Evolutionary conservation across 257 asterid genomes (phyloP).

Genomic region (Nicotiana paniculata): DNA sequence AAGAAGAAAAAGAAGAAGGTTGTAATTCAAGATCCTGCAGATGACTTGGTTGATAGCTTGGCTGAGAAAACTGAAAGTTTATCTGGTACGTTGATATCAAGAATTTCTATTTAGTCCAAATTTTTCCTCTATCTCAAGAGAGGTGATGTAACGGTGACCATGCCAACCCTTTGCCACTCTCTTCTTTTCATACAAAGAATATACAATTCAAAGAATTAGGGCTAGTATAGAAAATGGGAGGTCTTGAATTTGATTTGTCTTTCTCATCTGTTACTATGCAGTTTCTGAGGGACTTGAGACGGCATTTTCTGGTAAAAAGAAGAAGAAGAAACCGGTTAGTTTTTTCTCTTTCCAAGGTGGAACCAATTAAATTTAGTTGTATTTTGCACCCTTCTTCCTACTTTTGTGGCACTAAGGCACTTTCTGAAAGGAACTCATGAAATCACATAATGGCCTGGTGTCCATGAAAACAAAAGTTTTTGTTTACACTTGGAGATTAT

Average conservation of each 20-base stretch:
- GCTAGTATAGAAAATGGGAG: no score
- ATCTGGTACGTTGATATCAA: constrained; percentile 38
- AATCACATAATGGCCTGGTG: no score
- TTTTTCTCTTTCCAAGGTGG: neutral
- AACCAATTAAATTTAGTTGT: no score
- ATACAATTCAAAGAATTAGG: no score
- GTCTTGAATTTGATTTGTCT: neutral
- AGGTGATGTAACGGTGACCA: neutral
- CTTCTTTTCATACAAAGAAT: no score
- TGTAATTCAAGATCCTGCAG: constrained; percentile 66
- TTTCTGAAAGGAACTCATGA: neutral
- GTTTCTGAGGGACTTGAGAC: constrained; percentile 73
- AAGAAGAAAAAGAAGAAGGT: constrained; percentile 94
- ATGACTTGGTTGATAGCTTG: constrained; percentile 55
- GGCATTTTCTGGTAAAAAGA: constrained; percentile 64
- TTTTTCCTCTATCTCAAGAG: neutral
- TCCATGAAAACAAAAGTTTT: no score
- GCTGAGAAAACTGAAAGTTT: constrained; percentile 68
- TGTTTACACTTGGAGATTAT: no score
- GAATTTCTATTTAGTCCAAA: neutral
- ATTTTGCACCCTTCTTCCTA: neutral
- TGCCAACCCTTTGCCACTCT: no score
- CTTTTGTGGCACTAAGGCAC: neutral
- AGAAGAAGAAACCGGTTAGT: constrained; percentile 87
- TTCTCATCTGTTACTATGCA: constrained; percentile 19